Percentiles rank a stretch among this genome's conserved stretches.
phyloP scores from a whole-genome alignment of 2,329 filamentous ascomycete species.

The Ceratocystis eucalypticola region DNA sequence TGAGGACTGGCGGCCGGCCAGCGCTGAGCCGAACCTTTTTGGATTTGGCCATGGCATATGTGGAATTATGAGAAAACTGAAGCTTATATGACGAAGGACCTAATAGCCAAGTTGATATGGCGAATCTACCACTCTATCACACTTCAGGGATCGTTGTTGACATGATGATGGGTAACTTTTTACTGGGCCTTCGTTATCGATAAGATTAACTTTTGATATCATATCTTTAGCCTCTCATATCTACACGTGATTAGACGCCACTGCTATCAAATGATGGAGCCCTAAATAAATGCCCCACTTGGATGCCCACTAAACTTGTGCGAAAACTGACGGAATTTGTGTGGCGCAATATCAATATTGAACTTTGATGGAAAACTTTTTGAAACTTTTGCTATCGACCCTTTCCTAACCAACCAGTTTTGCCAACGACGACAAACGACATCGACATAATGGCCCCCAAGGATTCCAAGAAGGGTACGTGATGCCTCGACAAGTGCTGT shows the following conservation, averaged over 20 bases:
- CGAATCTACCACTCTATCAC: background rate
- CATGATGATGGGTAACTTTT: constrained; percentile 13
- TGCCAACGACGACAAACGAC: constrained; percentile 19
- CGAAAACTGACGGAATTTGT: background rate
- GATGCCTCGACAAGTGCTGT: constrained; percentile 23
- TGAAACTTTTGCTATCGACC: constrained; percentile 10
- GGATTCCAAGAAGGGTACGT: constrained; percentile 37
- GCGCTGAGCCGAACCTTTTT: constrained; percentile 22
- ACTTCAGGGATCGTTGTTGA: too few species aligned
- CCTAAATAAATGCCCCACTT: constrained; percentile 13
- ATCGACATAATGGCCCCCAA: constrained; percentile 30
- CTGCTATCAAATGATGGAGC: background rate
- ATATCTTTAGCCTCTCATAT: background rate
- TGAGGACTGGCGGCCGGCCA: constrained; percentile 44
- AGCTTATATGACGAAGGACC: background rate
- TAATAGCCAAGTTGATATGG: background rate
- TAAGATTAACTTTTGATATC: background rate
- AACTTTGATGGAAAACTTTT: constrained; percentile 9
- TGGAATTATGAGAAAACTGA: background rate
- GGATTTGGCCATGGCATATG: constrained; percentile 25
- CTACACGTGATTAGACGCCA: background rate
- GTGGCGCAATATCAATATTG: constrained; percentile 11
- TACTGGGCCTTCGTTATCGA: constrained; percentile 7
- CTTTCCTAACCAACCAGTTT: constrained; percentile 15
- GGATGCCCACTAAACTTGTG: constrained; percentile 11